phyloP scores from a whole-genome alignment of 2,329 filamentous ascomycete genomes.

The Aspergillaceae sp. region DNA sequence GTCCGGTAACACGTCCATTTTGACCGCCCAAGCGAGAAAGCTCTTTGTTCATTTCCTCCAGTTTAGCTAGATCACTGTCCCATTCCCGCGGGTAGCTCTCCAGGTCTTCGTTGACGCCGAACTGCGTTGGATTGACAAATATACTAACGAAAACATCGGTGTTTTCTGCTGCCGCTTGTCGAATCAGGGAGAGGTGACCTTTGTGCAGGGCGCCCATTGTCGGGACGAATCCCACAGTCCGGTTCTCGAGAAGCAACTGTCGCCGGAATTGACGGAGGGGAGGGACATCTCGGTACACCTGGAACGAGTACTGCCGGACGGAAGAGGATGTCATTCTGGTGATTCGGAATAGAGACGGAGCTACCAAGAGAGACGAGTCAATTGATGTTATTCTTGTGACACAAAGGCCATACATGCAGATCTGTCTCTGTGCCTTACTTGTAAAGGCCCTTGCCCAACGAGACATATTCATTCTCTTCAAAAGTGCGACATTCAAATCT shows the following conservation, averaged over 20 bases:
- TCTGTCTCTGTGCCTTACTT: conserved; percentile 13
- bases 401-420: neutral
- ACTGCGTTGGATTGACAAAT: conserved; percentile 95
- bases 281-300: conserved; percentile 65
- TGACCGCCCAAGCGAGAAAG: conserved; percentile 45
- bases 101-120: conserved; percentile 81
- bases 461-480: conserved; percentile 17
- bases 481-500: too few species aligned
- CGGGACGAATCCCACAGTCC: conserved; percentile 77
- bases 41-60: conserved; percentile 62
- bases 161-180: conserved; percentile 73
- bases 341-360: conserved; percentile 16
- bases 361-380: conserved; percentile 7
- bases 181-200: conserved; percentile 79
- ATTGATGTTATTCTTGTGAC: conserved; percentile 1
- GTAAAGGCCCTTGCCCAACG: conserved; percentile 20
- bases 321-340: conserved; percentile 13
- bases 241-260: conserved; percentile 56
- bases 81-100: conserved; percentile 84
- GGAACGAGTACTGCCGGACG: conserved; percentile 20
- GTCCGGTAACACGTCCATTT: conserved; percentile 61
- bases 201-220: conserved; percentile 97
- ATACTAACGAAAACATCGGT: conserved; percentile 82
- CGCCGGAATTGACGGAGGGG: conserved; percentile 62
- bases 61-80: conserved; percentile 61